Conservation (phyloP, 192 early-diverging fungal genomes). For the Phycomyces blakesleeanus region DNA sequence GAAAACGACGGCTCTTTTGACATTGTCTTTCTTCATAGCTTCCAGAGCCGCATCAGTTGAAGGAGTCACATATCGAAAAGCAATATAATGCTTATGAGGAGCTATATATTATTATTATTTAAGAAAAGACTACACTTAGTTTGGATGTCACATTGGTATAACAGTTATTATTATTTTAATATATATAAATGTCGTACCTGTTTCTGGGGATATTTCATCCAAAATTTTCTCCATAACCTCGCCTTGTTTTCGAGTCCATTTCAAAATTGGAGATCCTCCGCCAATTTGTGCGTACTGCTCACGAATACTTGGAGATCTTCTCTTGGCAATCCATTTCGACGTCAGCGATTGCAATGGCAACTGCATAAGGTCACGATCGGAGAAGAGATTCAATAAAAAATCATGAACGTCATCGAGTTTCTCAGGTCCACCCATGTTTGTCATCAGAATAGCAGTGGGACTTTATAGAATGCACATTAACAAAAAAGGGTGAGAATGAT, state of each 20-base stretch:
- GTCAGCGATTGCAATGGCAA: constrained; percentile 74
- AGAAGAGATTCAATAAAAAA: constrained; percentile 83
- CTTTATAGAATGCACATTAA: constrained; percentile 24
- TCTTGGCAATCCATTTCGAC: constrained; percentile 74
- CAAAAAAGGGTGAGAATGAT: too few relatives aligned
- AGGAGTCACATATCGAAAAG: constrained; percentile 88
- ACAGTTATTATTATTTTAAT: neutral
- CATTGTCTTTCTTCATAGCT: constrained; percentile 77
- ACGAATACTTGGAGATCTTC: constrained; percentile 80
- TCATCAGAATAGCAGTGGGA: constrained; percentile 80
- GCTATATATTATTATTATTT: too few relatives aligned
- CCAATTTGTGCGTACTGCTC: constrained; percentile 92
- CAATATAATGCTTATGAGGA: constrained; percentile 88
- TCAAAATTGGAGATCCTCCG: constrained; percentile 88
- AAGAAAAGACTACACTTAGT: too few relatives aligned
- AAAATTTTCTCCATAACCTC: constrained; percentile 69
- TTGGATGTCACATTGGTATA: too few relatives aligned
- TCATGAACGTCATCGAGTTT: constrained; percentile 71
- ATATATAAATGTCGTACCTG: constrained; percentile 43
- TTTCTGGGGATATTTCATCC: constrained; percentile 69
- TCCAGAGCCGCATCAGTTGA: constrained; percentile 70
- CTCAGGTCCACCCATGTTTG: constrained; percentile 92
- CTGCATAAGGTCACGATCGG: constrained; percentile 89
- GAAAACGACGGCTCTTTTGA: constrained; percentile 84
- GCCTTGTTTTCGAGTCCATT: constrained; percentile 89